Base-by-base conservation (phyloP, 2,329 filamentous ascomycete species). In the Cladosporium halotolerans region DNA sequence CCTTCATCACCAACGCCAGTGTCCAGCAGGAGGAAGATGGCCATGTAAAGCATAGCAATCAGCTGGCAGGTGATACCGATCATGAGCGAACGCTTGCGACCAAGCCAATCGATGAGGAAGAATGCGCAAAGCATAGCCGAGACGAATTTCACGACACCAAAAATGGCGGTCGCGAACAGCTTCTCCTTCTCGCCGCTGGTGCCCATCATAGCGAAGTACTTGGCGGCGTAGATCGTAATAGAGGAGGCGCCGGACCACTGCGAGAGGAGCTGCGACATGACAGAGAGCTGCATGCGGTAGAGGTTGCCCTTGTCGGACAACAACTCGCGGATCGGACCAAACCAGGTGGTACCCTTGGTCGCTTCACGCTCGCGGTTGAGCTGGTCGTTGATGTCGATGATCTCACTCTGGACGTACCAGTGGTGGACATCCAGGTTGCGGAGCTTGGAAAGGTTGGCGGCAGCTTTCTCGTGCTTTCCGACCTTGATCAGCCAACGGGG, bases 51-150 rank as follows among this genome's bases (percentile, higher is more conserved):
- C 73, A 80, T 78, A n/a, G 74, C 66, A 9, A 79, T n/a, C 3
- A 74, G 63, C 53, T 79, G 77, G 0, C 79, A 62, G 1, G 64
- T 64, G 42, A 79, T 77, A 8, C 77, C 77, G n/a, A 70, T 69
- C 40, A 71, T 67, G 6, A 80, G 68, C 1, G 76, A 69, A 11
- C 76, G 69, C 70, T 89, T 90, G 55, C 88, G 83, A 4, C 88
- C 88, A 58, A 91, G 83, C 51, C 86, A 82, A 61, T 91, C 88
- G 58, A 91, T 86, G 8, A 91, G 78, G 77, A 91, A 89, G 49
- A 90, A 76, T 0, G 87, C 86, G 66, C 86, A 91, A 38, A 81
- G 59, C 32, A 90, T 66, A 11, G 85, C 81, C 0, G 84, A 78
- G 6, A 80, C 66, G 52, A 91, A 79, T 65, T 91, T 91, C 61